Base-by-base conservation (phyloP, 257 asterid species). In the Primulina huaijiensis region DNA sequence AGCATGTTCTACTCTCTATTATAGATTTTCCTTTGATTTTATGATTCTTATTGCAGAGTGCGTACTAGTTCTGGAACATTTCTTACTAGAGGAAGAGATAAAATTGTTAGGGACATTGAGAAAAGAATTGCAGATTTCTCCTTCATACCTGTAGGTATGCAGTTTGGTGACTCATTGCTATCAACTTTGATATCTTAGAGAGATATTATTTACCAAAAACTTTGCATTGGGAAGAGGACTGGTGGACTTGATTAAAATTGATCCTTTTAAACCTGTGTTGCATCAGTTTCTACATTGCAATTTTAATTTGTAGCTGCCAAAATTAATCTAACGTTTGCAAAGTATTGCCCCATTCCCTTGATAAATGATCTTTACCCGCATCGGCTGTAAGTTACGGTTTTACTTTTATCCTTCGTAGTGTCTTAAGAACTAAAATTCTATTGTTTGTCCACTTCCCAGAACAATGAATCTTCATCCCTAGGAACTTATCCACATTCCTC, bases 61-160 rank as follows among this genome's bases (percentile, higher is more conserved):
- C 98, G 99, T 27, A 94, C 99, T 16, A 91, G 99, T 84, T 91
- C 97, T 57, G 99, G 98, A 73, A 94, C 97, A 72, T 94, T 94
- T 83, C 96, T 94, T 60, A 61, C 77, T 25, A 86, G 99, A 83
- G 98, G 93, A 27, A 89, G 90, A 69, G 98, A 94, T 75, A 83
- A 94, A 75, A 79, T 87, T 64, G 74, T 94, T 64, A 86, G 84
- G 84, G 82, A 53, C 66, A 91, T 91, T 65, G 99, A 94, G 85
- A 88, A 94, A 85, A 81, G 85, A 82, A 85, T 94, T 84, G 95
- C 99, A 69, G 98, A 94, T 83, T 89, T 91, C 87, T 82, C 97
- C 81, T 91, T 89, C 85, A 79, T 94, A 69, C 98, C 99, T 72
- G 97, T 75, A 66, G 99, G 99, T 94, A 89, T 66, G 92, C 76